These are phyloP conservation scores for Amanita inopinata DNA, from an alignment of 768 basidiomycete genomes.

Conservation along the genomic window DNA sequence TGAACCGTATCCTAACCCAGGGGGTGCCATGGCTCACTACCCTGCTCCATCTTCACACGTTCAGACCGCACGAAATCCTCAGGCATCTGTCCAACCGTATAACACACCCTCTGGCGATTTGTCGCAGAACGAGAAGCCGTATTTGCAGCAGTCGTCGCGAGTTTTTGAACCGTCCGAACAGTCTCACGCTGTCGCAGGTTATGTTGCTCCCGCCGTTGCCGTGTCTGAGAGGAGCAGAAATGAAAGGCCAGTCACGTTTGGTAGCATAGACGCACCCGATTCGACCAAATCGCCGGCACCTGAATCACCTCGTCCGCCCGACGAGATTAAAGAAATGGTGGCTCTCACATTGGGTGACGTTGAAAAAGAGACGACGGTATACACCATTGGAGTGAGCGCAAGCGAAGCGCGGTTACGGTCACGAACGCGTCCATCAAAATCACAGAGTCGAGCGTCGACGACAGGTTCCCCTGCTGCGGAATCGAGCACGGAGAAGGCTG, in stretches of 20 bases:
- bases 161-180: conserved; percentile 13
- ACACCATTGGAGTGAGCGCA: conserved; percentile 4
- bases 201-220: conserved; percentile 14
- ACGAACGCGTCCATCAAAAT: conserved; percentile 19
- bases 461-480: neutral
- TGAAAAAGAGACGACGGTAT: conserved; percentile 16
- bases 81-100: conserved; percentile 11
- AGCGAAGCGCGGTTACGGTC: conserved; percentile 17
- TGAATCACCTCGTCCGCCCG: conserved; percentile 3
- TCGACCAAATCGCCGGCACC: conserved; percentile 19
- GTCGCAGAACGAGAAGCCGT: neutral
- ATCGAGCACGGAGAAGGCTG: neutral
- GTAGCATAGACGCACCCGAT: conserved; percentile 32
- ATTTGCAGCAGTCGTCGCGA: conserved; percentile 3
- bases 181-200: conserved; percentile 25
- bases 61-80: conserved; percentile 5
- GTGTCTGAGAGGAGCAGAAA: conserved; percentile 11
- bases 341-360: conserved; percentile 11
- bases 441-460: conserved; percentile 11
- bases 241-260: conserved; percentile 36
- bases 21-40: neutral
- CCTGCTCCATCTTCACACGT: neutral
- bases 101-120: neutral
- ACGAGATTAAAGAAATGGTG: neutral
- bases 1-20: conserved; percentile 1